Conservation (phyloP, 2,329 filamentous ascomycete genomes). For the Neopestalotiopsis clavispora region DNA sequence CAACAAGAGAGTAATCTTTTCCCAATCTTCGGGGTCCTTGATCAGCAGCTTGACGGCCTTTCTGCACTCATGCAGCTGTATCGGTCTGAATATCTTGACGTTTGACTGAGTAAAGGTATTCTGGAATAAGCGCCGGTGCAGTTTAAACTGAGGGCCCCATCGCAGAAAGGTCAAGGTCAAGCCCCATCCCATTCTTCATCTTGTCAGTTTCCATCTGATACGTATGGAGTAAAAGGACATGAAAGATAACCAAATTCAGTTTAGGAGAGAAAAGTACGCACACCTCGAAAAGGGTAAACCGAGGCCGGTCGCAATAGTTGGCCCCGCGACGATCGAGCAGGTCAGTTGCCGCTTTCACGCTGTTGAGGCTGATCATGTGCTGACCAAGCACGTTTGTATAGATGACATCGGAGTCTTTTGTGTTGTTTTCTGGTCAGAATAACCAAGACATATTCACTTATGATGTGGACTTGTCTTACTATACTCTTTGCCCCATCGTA, state of each 20-base stretch:
- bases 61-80: conserved; percentile 38
- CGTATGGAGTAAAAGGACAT: background rate
- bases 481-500: conserved; percentile 36
- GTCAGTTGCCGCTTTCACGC: conserved; percentile 41
- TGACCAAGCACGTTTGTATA: conserved; percentile 42
- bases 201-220: background rate
- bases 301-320: conserved; percentile 44
- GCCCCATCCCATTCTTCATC: conserved; percentile 30
- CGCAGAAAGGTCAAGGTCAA: conserved; percentile 32
- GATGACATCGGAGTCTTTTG: conserved; percentile 32
- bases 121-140: conserved; percentile 46
- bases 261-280: conserved; percentile 3
- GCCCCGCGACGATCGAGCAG: conserved; percentile 44
- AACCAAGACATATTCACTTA: background rate
- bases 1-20: conserved; percentile 28
- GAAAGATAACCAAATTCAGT: background rate
- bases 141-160: conserved; percentile 43
- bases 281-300: conserved; percentile 40
- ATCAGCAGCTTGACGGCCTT: conserved; percentile 32
- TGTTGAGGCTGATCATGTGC: conserved; percentile 43
- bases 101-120: conserved; percentile 42
- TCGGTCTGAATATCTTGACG: conserved; percentile 35
- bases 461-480: conserved; percentile 27
- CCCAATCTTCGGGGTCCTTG: conserved; percentile 26
- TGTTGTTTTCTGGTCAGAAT: conserved; percentile 24